Conservation (phyloP, 352 stramenopile genomes). For the Phytopythium boreale region DNA sequence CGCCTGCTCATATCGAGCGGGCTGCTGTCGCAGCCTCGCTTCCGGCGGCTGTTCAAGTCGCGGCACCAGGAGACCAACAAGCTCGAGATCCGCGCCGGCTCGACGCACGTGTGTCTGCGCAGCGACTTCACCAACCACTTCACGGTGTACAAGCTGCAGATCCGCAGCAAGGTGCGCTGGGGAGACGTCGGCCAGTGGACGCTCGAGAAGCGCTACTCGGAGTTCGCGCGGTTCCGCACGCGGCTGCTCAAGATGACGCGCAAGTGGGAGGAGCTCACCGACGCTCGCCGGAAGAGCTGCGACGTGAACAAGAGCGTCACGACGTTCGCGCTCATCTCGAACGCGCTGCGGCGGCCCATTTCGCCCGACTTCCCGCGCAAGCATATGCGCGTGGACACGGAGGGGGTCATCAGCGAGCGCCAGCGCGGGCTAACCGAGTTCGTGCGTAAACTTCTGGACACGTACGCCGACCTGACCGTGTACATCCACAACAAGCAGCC, state of each 20-base stretch:
- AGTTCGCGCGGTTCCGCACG: conserved; percentile 42
- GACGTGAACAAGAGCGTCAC: conserved; percentile 10
- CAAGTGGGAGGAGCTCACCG: conserved; percentile 30
- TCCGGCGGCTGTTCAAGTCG: conserved; percentile 54
- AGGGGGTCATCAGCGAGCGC: conserved; percentile 34
- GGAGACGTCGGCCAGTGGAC: conserved; percentile 36
- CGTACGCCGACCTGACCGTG: conserved; percentile 52
- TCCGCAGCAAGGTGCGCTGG: conserved; percentile 28
- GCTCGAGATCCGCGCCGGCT: conserved; percentile 39
- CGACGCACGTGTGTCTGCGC: conserved; percentile 15
- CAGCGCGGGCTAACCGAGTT: conserved; percentile 35
- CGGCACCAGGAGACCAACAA: conserved; percentile 47
- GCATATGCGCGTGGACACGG: conserved; percentile 43
- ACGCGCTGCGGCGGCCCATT: conserved; percentile 40
- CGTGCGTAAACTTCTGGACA: conserved; percentile 39
- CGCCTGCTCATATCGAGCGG: conserved; percentile 21
- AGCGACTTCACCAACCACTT: conserved; percentile 21
- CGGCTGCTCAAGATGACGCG: conserved; percentile 36
- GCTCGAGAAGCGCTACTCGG: conserved; percentile 55
- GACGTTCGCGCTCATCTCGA: conserved; percentile 41
- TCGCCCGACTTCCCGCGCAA: conserved; percentile 43
- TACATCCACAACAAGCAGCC: conserved; percentile 31
- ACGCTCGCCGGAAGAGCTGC: conserved; percentile 21
- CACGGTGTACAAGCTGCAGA: conserved; percentile 58
- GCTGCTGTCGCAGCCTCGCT: conserved; percentile 34